Evolutionary conservation across 2,329 filamentous ascomycete genomes (phyloP), one percentile per base, ranked within the genome.

Genomic region (Microcera coccophila): DNA sequence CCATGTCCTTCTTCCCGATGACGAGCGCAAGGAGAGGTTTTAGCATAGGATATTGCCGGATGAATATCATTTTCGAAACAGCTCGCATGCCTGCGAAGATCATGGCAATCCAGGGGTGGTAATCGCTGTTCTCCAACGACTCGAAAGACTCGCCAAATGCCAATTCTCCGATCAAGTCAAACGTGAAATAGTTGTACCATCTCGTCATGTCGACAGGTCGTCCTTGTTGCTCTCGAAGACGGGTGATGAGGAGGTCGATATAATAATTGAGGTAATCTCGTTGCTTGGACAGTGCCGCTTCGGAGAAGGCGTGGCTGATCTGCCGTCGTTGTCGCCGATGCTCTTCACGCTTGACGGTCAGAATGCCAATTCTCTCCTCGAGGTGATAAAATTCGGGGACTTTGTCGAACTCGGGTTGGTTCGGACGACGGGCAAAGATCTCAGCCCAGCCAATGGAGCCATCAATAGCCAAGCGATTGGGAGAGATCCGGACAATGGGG

Each of bases 401-500:
- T 29, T 48, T 48, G 15, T 20, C 38, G 16, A 41, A 38, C 29
- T 48, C 45, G 3, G 26, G 28, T 15, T 42, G 17, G 3, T 18
- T 38, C 1, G 24, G 38, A 1, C 39, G 34, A 24, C 45, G 48
- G n/a, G 48, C 46, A 24, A 43, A 38, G 19, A 55, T 42, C 3
- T 55, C 47, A 4, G 47, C 42, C 41, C 48, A 47, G 11, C 44
- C 46, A n/a, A 39, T 38, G 1, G 47, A 39, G 12, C 40, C 28
- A 9, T 34, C 33, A 18, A 42, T 49, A 1, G 64, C 62, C 1
- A 75, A 59, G 20, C 64, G 56, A 18, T 65, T 60, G 1, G 71
- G 70, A 0, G 57, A 61, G 7, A 68, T 57, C 3, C 72, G 66
- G 4, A 75, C 61, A 2, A 73, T 59, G 16, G 54, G 42, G 4